Percentiles rank a stretch among this genome's conserved stretches.
phyloP scores from a whole-genome alignment of 177 flowering plant species.

The Vitis hybrid region DNA sequence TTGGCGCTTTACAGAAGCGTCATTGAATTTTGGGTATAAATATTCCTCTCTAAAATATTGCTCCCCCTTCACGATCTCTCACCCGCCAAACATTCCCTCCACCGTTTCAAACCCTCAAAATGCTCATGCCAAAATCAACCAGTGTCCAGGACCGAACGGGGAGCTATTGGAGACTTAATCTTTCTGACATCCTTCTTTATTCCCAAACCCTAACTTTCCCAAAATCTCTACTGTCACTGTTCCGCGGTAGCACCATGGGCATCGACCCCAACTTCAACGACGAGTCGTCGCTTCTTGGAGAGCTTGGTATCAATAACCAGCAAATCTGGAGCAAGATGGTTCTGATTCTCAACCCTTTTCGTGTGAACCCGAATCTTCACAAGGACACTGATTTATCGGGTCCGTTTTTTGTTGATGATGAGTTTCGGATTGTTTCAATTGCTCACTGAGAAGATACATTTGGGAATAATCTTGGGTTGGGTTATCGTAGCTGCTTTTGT shows the following conservation, averaged over 20 bases:
- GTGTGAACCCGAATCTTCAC: constrained; percentile 51
- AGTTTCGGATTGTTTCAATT: constrained; percentile 79
- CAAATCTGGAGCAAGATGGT: constrained; percentile 76
- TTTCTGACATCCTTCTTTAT: no score
- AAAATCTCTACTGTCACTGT: no score
- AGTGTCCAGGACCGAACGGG: no score
- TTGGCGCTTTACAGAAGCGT: no score
- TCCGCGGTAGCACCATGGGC: constrained; percentile 16
- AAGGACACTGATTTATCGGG: constrained; percentile 86
- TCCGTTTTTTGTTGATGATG: constrained; percentile 71
- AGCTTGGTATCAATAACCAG: constrained; percentile 80
- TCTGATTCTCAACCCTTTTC: constrained; percentile 67
- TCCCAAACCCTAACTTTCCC: no score
- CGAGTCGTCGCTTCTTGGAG: constrained; percentile 71
- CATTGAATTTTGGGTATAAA: no score
- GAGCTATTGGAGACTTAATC: no score
- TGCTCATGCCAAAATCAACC: no score
- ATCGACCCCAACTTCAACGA: constrained; percentile 48
- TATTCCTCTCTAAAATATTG: no score
- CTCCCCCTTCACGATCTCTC: no score
- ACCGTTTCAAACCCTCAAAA: no score
- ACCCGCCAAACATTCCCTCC: no score
- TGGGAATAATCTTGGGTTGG: constrained; percentile 89
- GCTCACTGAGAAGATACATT: constrained; percentile 84
- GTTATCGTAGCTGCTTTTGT: constrained; percentile 66